Evolutionary conservation across 371 early-diverging fungal species (phyloP), one percentile per base, ranked within the genome.

Genomic region (Lichtheimia ornata): DNA sequence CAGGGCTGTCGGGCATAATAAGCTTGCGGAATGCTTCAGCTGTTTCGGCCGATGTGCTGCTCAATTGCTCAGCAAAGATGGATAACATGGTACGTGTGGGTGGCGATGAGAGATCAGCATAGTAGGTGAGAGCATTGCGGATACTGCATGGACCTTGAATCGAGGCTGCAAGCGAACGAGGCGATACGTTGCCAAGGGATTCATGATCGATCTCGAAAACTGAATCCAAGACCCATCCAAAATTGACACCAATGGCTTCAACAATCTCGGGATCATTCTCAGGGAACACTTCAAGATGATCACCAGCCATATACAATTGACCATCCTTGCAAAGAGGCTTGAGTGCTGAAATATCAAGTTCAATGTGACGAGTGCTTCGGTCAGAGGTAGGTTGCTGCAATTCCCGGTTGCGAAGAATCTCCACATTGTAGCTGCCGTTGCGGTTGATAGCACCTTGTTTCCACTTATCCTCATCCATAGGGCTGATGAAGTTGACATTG

Each of bases 201-300:
- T 64, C 66, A 28, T 64, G 70, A 15, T 83, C 72, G 49, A 79
- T 66, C 54, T 82, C 72, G 62, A 83, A 85, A 7, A 80, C 81
- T 11, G 81, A 77, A 30, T 85, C 85, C 11, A 83, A 67, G 7
- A 81, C 76, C 69, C 82, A 70, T 20, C 81, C 77, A 49, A 82
- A 73, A 18, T 61, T 69, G 41, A 79, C 59, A 11, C 81, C 83
- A 64, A 82, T 63, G 9, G 75, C 64, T 30, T 82, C 76, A 0
- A 83, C 83, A 7, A 68, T 18, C 5, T 57, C 53, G 0, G 61
- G 40, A 50, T 69, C 71, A 44, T 85, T 82, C 42, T 75, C 71
- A 9, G 86, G 83, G 62, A 73, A 71, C 1, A 85, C 69, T 62
- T 84, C 86, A 12, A 85, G 64, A 58, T 85, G 86, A 54, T 85